phyloP scores from a whole-genome alignment of 768 basidiomycete genomes.

The Amanita pallidorosea region DNA sequence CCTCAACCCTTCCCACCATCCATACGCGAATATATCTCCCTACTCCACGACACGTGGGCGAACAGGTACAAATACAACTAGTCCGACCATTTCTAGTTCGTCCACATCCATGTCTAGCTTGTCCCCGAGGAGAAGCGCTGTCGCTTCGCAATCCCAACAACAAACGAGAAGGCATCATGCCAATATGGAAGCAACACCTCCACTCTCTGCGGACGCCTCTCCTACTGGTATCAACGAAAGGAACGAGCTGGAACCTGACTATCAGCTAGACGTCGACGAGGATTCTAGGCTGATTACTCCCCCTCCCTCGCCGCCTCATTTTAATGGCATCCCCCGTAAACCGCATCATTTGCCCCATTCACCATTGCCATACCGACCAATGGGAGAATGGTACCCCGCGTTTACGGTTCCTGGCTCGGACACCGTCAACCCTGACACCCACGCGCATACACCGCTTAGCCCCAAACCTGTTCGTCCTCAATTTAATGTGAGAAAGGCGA shows the following conservation, averaged over 20 bases:
- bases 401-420: neutral
- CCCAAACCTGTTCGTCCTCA: neutral
- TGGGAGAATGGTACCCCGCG: constrained; percentile 3
- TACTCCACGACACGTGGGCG: neutral
- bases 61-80: neutral
- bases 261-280: constrained; percentile 1
- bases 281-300: constrained; percentile 6
- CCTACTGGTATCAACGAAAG: constrained; percentile 1
- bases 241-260: constrained; percentile 5
- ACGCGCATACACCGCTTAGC: neutral
- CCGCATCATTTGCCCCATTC: constrained; percentile 1
- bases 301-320: neutral
- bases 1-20: neutral
- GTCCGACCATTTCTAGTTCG: neutral
- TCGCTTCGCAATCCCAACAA: neutral
- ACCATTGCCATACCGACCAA: neutral
- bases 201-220: constrained; percentile 4
- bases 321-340: neutral
- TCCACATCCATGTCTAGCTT: neutral
- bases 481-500: constrained; percentile 15
- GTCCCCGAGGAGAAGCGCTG: neutral
- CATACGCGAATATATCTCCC: neutral
- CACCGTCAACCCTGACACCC: neutral
- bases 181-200: constrained; percentile 1
- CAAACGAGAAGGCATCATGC: neutral